A percentile compares a stretch with the other conserved stretches of the same genome.
phyloP scores from a whole-genome alignment of 2,329 filamentous ascomycete genomes.

The Decorospora gaudefroyi region DNA sequence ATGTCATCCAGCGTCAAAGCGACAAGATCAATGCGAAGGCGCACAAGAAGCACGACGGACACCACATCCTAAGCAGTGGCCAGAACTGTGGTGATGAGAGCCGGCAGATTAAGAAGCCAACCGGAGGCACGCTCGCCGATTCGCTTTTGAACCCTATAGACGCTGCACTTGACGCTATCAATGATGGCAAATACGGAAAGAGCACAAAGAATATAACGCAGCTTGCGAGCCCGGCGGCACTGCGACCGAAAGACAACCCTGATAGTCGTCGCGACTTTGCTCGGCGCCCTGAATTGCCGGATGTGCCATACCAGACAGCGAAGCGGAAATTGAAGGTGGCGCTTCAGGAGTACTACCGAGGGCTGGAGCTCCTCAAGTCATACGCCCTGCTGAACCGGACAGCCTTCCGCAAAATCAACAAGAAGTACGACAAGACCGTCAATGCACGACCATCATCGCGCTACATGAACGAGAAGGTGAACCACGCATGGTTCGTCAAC shows the following conservation, averaged over 20 bases:
- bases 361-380: conserved; percentile 86
- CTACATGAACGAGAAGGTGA: conserved; percentile 91
- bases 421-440: conserved; percentile 95
- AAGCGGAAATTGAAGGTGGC: conserved; percentile 92
- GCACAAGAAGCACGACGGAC: conserved; percentile 25
- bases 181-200: conserved; percentile 58
- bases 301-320: conserved; percentile 81
- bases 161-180: conserved; percentile 49
- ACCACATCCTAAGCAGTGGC: conserved; percentile 19
- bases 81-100: conserved; percentile 30
- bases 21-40: conserved; percentile 41
- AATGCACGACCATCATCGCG: conserved; percentile 75
- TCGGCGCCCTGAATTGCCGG: conserved; percentile 47
- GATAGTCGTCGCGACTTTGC: conserved; percentile 52
- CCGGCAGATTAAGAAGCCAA: conserved; percentile 19
- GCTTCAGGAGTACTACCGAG: conserved; percentile 89
- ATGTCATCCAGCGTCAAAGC: conserved; percentile 61
- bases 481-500: conserved; percentile 86
- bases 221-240: conserved; percentile 48
- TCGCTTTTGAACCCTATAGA: conserved; percentile 47
- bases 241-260: conserved; percentile 42
- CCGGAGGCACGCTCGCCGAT: conserved; percentile 17
- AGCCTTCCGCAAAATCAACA: conserved; percentile 96
- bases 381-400: conserved; percentile 89
- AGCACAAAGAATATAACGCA: conserved; percentile 54